Evolutionary conservation across 164 flowering plant species (phyloP), one percentile per base, ranked within the genome.

Genomic region (Macadamia integrifolia): DNA sequence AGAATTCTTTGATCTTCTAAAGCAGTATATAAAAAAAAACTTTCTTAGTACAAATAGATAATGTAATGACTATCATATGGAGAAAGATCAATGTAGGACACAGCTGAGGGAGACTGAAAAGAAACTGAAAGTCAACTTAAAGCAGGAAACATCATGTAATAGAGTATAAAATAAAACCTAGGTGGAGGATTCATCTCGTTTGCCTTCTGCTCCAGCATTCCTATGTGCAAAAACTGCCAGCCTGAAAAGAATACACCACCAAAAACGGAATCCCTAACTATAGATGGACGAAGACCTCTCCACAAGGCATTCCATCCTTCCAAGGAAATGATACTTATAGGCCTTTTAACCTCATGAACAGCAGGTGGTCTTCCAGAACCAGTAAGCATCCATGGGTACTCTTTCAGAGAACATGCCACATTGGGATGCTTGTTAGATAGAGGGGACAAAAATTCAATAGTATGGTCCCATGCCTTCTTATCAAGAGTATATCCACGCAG

Each of bases 301-400:
- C 93, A 94, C 35, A 94, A 72, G 55, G 92, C 80, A 68, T 74
- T 53, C 88, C 86, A 87, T 68, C 99, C 99, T 77, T 94, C 99
- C 79, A 94, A 80, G 32, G 87, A 82, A 58, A 88, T 61, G 40
- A 94, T 71, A 30, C 84, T 83, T 31, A 61, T 65, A 59, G 81
- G 84, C 61, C 77, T 84, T 73, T 73, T 82, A 60, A 94, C 91
- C 73, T 82, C 78, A 70, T 65, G 76, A 28, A 85, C 87, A 62
- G 86, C 58, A 60, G 98, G 99, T 29, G 89, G 87, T 66, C 71
- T 86, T 65, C 98, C 97, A 49, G 99, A 85, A 9, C 98, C 99
- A 66, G 97, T 87, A 85, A 94, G 85, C 90, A 85, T 87, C 99
- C 99, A 94, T 46, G 97, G 98, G 61, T 85, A 89, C 65, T 82